These are phyloP conservation scores for Ceratonia siliqua DNA, from an alignment of 306 rosid species.

Conservation along the genomic window DNA sequence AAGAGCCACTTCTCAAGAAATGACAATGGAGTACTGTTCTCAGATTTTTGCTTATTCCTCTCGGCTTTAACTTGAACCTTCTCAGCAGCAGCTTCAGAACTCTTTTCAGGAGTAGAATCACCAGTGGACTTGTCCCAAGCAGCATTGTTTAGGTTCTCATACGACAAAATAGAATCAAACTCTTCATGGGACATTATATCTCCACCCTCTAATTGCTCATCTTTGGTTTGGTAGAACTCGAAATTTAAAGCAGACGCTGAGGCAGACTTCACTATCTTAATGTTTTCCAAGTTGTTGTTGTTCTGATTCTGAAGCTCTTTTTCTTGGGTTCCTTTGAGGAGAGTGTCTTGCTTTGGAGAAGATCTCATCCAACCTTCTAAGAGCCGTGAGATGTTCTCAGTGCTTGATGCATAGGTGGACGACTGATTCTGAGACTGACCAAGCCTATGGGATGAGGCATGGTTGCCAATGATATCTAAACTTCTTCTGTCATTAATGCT, in stretches of 20 bases:
- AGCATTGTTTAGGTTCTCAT: conserved; percentile 57
- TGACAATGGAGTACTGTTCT: conserved; percentile 63
- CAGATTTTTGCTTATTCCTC: conserved; percentile 37
- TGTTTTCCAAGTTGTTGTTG: conserved; percentile 14
- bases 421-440: conserved; percentile 46
- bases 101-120: conserved; percentile 50
- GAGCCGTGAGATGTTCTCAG: conserved; percentile 94
- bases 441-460: conserved; percentile 36
- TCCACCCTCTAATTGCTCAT: conserved; percentile 33
- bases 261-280: conserved; percentile 32
- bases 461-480: conserved; percentile 37
- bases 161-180: conserved; percentile 72
- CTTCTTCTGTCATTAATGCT: conserved; percentile 47
- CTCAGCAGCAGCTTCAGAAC: conserved; percentile 18
- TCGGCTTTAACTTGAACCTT: not conserved
- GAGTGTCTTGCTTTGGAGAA: conserved; percentile 56
- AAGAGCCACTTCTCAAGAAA: conserved; percentile 93
- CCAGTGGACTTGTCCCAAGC: conserved; percentile 76
- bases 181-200: conserved; percentile 57
- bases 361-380: conserved; percentile 98
- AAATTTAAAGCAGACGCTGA: conserved; percentile 30
- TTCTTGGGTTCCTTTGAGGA: conserved; percentile 13
- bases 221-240: conserved; percentile 28
- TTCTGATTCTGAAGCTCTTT: conserved; percentile 24
- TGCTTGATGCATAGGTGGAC: conserved; percentile 82